Conservation (phyloP, 2,329 filamentous ascomycete genomes). For the Stagonosporopsis chrysanthemi region DNA sequence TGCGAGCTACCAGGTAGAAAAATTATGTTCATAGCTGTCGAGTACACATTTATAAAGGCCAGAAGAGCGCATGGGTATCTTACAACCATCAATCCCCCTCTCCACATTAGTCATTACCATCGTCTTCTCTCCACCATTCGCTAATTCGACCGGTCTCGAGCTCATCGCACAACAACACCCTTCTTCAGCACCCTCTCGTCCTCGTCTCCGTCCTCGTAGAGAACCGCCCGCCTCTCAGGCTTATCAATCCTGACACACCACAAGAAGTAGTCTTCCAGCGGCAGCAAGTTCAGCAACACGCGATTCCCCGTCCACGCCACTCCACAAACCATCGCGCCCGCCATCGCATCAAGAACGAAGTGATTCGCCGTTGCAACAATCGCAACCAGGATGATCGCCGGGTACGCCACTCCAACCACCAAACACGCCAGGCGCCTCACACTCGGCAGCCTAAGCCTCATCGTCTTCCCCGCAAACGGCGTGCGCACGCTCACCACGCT, state of each 20-base stretch:
- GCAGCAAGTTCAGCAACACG: slow-evolving; percentile 68
- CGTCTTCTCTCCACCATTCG: not conserved
- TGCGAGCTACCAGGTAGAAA: no score
- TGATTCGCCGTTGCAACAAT: slow-evolving; percentile 78
- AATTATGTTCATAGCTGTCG: no score
- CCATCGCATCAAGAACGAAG: slow-evolving; percentile 74
- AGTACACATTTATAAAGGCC: not conserved
- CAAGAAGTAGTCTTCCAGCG: slow-evolving; percentile 73
- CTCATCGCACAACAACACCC: slow-evolving; percentile 22
- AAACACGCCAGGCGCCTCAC: slow-evolving; percentile 62
- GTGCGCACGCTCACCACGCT: slow-evolving; percentile 42
- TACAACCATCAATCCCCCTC: not conserved
- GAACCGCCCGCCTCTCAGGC: slow-evolving; percentile 51
- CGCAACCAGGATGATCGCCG: slow-evolving; percentile 68
- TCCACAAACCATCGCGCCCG: slow-evolving; percentile 69
- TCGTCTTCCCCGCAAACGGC: slow-evolving; percentile 34
- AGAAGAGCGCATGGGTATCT: not conserved
- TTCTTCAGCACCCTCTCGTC: slow-evolving; percentile 30
- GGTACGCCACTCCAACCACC: slow-evolving; percentile 67
- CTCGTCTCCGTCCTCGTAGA: slow-evolving; percentile 32
- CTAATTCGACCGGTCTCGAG: not conserved
- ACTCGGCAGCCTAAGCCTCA: slow-evolving; percentile 52
- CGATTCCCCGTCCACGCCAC: slow-evolving; percentile 67
- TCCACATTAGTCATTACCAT: not conserved
- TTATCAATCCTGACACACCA: slow-evolving; percentile 70